Evolutionary conservation across 495 filamentous ascomycete genomes (phyloP).

Genomic region (Patellaria atrata): DNA sequence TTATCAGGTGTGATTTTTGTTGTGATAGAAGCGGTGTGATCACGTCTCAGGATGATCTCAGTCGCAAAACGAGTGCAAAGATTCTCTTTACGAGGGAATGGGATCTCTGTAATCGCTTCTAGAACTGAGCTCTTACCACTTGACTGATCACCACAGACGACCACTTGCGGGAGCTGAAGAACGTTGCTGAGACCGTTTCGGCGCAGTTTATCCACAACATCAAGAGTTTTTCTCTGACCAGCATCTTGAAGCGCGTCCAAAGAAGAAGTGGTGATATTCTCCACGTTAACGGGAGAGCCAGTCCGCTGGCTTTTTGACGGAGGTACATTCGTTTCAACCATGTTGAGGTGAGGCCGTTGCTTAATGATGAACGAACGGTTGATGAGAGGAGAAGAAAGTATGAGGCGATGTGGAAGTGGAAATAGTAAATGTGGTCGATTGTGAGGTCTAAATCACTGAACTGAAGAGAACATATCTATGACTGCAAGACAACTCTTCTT

Average conservation of each 20-base stretch:
- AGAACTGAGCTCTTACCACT: conserved; percentile 63
- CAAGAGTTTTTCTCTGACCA: conserved; percentile 30
- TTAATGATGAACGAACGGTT: too few relatives aligned
- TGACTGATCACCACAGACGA: conserved; percentile 62
- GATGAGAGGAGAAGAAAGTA: too few relatives aligned
- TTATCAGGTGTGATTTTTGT: conserved; percentile 25
- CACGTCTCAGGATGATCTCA: conserved; percentile 39
- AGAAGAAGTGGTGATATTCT: conserved; percentile 14
- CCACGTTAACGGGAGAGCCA: conserved; percentile 1
- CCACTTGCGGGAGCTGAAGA: conserved; percentile 51
- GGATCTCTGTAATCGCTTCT: conserved; percentile 55
- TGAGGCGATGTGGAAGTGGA: too few relatives aligned
- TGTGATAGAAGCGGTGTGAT: conserved; percentile 12
- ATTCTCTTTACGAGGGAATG: conserved; percentile 50
- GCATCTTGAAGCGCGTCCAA: conserved; percentile 21
- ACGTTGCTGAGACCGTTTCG: conserved; percentile 38
- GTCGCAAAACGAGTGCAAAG: conserved; percentile 57
- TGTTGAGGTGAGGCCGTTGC: too few relatives aligned
- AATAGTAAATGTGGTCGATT: too few relatives aligned
- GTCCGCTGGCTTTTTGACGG: too few relatives aligned
- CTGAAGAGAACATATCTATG: too few relatives aligned
- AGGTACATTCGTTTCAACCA: too few relatives aligned
- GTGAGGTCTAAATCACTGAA: too few relatives aligned
- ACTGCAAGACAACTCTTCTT: too few relatives aligned
- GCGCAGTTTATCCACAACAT: conserved; percentile 45